These are phyloP conservation scores for Cryphonectria nitschkei DNA, from an alignment of 2,329 filamentous ascomycete genomes.

Conservation along the genomic window DNA sequence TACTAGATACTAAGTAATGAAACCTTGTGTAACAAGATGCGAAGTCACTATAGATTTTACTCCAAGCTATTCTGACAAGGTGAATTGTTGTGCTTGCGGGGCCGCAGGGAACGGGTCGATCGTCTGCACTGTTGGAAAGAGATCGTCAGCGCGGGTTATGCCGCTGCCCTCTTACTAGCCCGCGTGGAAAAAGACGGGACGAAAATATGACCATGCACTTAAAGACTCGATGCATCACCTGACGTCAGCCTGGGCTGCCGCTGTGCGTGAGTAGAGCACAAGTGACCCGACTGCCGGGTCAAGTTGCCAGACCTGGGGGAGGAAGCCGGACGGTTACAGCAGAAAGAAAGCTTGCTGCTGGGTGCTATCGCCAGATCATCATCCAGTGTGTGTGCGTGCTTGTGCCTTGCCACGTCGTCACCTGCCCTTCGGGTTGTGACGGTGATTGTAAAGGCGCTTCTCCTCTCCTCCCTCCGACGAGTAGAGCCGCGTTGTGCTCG, in stretches of 20 bases:
- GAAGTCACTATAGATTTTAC: not conserved
- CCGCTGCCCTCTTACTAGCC: not conserved
- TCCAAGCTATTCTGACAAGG: not conserved
- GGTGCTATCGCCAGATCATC: conserved; percentile 12
- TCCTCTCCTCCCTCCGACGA: not conserved
- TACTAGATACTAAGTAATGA: not conserved
- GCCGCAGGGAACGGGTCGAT: not conserved
- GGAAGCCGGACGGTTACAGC: not conserved
- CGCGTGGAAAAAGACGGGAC: conserved; percentile 1
- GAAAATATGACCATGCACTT: not conserved
- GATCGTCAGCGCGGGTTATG: conserved; percentile 9
- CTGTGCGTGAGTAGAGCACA: not conserved
- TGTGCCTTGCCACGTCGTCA: not conserved
- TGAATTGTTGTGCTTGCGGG: not conserved
- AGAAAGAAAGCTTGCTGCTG: not conserved
- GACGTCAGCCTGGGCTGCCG: not conserved
- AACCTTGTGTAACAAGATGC: not conserved
- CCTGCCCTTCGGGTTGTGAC: not conserved
- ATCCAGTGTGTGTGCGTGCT: not conserved
- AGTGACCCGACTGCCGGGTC: not conserved
- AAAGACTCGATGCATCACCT: not conserved
- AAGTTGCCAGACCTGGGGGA: not conserved
- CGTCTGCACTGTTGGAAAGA: not conserved
- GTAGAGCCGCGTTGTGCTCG: conserved; percentile 3
- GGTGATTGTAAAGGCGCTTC: not conserved